phyloP scores from a whole-genome alignment of 352 stramenopile genomes.

The Phytopythium montanum region DNA sequence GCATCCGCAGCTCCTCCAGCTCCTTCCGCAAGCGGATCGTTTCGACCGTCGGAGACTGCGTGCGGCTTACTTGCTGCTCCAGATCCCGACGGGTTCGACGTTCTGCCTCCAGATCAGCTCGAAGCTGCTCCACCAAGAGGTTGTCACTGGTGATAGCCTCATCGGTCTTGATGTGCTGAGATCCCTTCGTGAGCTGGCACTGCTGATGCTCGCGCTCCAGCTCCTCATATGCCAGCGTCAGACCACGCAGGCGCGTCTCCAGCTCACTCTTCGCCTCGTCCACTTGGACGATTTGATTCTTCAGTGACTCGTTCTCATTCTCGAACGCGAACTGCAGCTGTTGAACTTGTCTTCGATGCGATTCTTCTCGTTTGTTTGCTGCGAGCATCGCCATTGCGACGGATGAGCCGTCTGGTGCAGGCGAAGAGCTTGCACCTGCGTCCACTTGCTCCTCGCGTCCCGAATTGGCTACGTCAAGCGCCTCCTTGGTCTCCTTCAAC shows the following conservation, averaged over 20 bases:
- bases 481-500: slow-evolving; percentile 18
- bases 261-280: slow-evolving; percentile 25
- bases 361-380: slow-evolving; percentile 4
- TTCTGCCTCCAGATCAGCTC: slow-evolving; percentile 36
- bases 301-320: slow-evolving; percentile 29
- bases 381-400: slow-evolving; percentile 2
- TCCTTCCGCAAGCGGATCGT: slow-evolving; percentile 21
- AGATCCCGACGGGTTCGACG: slow-evolving; percentile 15
- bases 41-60: slow-evolving; percentile 7
- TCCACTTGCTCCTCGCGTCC: background rate
- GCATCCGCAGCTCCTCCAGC: slow-evolving; percentile 25
- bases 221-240: slow-evolving; percentile 47
- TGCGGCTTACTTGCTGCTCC: slow-evolving; percentile 17
- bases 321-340: slow-evolving; percentile 14
- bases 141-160: slow-evolving; percentile 2
- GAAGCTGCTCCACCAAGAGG: slow-evolving; percentile 18
- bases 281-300: slow-evolving; percentile 23
- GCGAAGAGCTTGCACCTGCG: background rate
- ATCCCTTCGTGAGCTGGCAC: background rate
- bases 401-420: background rate
- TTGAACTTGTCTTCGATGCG: slow-evolving; percentile 5
- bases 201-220: slow-evolving; percentile 42
- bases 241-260: slow-evolving; percentile 40
- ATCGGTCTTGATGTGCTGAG: background rate
- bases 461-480: background rate